Conservation (phyloP, 345 rosid genomes). For the Laguncularia racemosa region DNA sequence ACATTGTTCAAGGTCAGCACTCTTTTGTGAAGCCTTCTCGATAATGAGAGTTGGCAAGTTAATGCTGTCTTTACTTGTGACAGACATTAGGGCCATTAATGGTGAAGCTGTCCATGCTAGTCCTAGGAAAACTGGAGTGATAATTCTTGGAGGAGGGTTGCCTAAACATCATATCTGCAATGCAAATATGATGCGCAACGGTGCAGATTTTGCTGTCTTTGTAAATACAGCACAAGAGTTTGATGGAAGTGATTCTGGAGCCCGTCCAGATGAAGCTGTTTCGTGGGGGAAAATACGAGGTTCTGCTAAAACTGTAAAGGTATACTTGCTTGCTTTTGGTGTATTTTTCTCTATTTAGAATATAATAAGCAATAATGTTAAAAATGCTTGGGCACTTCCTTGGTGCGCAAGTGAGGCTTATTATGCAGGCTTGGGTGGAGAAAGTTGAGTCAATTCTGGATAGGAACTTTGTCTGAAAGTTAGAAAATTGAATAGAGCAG, state of each 20-base stretch:
- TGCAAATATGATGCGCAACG: slow-evolving; percentile 97
- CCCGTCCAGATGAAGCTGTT: slow-evolving; percentile 90
- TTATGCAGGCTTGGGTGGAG: no score
- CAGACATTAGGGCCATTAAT: slow-evolving; percentile 80
- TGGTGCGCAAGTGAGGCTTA: no score
- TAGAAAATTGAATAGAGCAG: no score
- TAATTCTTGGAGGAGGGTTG: slow-evolving; percentile 87
- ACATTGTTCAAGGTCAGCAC: slow-evolving; percentile 62
- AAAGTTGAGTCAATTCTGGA: no score
- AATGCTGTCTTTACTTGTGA: slow-evolving; percentile 7
- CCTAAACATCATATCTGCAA: slow-evolving; percentile 97
- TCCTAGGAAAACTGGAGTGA: slow-evolving; percentile 81
- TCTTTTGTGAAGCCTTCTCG: background rate
- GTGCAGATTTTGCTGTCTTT: slow-evolving; percentile 83
- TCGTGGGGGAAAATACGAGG: slow-evolving; percentile 92
- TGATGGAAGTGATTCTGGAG: slow-evolving; percentile 98
- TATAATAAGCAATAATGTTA: background rate
- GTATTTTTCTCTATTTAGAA: background rate
- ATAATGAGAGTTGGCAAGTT: background rate
- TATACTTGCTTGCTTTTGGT: slow-evolving; percentile 3
- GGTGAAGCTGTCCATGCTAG: slow-evolving; percentile 75
- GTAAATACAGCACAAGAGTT: slow-evolving; percentile 91
- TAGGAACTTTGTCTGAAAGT: no score
- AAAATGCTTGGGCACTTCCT: background rate
- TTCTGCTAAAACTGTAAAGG: slow-evolving; percentile 87